These are phyloP conservation scores for Botryotinia calthae DNA, from an alignment of 2,329 filamentous ascomycete genomes.

Conservation along the genomic window DNA sequence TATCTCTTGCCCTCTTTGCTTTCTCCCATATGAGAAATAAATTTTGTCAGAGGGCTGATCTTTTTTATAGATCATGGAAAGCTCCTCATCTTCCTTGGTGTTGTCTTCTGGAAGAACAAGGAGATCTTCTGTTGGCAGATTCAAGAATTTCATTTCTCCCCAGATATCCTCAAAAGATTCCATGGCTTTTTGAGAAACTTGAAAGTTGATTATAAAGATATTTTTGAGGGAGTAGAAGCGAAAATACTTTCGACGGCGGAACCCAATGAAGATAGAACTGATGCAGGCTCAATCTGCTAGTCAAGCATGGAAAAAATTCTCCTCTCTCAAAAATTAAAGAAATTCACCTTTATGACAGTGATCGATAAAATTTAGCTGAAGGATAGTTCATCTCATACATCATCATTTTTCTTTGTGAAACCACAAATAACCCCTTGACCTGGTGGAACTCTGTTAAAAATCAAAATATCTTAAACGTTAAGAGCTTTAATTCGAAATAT, in stretches of 20 bases:
- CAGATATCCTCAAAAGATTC: neutral
- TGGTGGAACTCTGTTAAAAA: neutral
- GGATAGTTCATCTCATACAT: neutral
- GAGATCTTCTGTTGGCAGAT: neutral
- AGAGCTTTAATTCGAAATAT: neutral
- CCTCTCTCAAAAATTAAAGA: neutral
- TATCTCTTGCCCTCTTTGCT: neutral
- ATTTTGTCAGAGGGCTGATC: neutral
- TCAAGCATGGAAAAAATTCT: neutral
- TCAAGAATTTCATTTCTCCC: neutral
- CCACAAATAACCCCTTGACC: neutral
- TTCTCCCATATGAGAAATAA: rapidly evolving
- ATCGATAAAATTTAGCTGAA: neutral
- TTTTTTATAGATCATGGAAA: neutral
- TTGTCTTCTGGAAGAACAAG: neutral
- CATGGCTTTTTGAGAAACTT: neutral
- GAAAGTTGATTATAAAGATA: neutral
- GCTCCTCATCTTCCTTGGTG: neutral
- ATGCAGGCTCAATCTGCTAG: neutral
- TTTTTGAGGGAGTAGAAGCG: neutral
- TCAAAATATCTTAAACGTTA: neutral
- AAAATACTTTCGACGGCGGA: neutral
- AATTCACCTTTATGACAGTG: neutral
- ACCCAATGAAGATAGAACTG: neutral
- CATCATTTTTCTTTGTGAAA: neutral